phyloP scores from a whole-genome alignment of 2,329 filamentous ascomycete genomes.

The Ophiocordyceps australis region DNA sequence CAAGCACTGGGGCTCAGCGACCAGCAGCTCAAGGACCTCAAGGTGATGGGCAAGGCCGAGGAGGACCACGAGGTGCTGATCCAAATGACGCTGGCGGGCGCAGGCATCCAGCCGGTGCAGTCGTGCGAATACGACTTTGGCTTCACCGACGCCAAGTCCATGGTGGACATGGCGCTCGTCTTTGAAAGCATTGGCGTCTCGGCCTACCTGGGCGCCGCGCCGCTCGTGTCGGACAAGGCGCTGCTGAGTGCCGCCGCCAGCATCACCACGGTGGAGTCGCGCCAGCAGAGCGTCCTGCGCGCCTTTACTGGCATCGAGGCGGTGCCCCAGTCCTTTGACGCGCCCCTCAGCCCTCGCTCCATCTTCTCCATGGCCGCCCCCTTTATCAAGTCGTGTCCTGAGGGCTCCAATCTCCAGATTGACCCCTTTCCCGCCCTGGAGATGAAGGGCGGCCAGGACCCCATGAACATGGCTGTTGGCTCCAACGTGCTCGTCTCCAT shows the following conservation, averaged over 20 bases:
- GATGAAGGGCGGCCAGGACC: slow-evolving; percentile 25
- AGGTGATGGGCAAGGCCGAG: slow-evolving; percentile 44
- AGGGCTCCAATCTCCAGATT: slow-evolving; percentile 44
- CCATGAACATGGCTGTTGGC: slow-evolving; percentile 16
- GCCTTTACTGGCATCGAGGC: slow-evolving; percentile 36
- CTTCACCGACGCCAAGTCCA: slow-evolving; percentile 44
- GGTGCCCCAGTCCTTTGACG: slow-evolving; percentile 53
- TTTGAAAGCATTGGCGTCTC: slow-evolving; percentile 59
- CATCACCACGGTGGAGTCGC: slow-evolving; percentile 55
- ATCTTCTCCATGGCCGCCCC: slow-evolving; percentile 58
- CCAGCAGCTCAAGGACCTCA: slow-evolving; percentile 26
- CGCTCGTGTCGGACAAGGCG: slow-evolving; percentile 37
- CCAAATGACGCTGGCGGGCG: slow-evolving; percentile 39
- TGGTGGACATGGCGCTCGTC: slow-evolving; percentile 51
- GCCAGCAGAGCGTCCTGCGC: slow-evolving; percentile 59
- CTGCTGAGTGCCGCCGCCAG: slow-evolving; percentile 49
- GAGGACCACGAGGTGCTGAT: slow-evolving; percentile 20
- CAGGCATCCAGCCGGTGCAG: slow-evolving; percentile 45
- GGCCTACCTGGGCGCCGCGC: slow-evolving; percentile 56
- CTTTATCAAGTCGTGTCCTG: slow-evolving; percentile 55
- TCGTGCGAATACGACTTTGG: slow-evolving; percentile 57
- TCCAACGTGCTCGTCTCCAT: slow-evolving; percentile 16
- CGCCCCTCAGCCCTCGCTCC: slow-evolving; percentile 45
- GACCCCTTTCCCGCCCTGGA: slow-evolving; percentile 40
- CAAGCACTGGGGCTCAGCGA: too few relatives aligned